phyloP scores from a whole-genome alignment of 257 asterid genomes.

The Gentiana macrophylla region DNA sequence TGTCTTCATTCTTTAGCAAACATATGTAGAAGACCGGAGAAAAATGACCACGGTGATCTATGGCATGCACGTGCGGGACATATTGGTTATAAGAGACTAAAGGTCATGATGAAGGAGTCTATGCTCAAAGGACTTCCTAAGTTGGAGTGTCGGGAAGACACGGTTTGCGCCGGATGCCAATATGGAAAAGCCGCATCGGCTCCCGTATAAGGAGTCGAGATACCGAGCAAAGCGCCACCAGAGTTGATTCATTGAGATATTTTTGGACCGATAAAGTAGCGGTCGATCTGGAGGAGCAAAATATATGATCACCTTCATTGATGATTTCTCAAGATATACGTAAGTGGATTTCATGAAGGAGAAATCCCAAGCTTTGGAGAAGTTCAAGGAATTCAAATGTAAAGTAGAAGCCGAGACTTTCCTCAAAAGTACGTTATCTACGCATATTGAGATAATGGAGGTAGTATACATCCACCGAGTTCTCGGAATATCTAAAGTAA shows the following conservation, averaged over 20 bases:
- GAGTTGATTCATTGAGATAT: background rate
- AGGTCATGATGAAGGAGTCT: conserved; percentile 6
- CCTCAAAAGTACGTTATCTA: background rate
- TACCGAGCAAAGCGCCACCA: background rate
- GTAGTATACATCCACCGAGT: background rate
- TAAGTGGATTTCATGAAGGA: background rate
- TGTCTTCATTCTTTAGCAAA: background rate
- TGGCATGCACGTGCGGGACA: conserved; percentile 2
- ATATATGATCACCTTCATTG: background rate
- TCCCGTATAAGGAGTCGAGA: background rate
- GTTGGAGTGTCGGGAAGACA: background rate
- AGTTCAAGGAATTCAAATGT: background rate
- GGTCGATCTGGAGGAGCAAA: background rate
- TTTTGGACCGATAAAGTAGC: background rate
- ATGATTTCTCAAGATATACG: too few relatives aligned
- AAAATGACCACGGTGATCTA: conserved; percentile 1
- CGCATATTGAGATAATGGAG: background rate
- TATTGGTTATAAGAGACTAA: background rate
- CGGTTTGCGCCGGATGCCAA: background rate
- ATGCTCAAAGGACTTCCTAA: conserved; percentile 9
- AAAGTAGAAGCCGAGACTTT: background rate
- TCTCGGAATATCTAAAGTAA: background rate
- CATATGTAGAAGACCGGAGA: background rate
- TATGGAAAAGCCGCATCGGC: conserved; percentile 1
- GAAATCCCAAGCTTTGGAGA: background rate